Evolutionary conservation across 192 early-diverging fungal genomes (phyloP).

Genomic region (Coemansia sp.): DNA sequence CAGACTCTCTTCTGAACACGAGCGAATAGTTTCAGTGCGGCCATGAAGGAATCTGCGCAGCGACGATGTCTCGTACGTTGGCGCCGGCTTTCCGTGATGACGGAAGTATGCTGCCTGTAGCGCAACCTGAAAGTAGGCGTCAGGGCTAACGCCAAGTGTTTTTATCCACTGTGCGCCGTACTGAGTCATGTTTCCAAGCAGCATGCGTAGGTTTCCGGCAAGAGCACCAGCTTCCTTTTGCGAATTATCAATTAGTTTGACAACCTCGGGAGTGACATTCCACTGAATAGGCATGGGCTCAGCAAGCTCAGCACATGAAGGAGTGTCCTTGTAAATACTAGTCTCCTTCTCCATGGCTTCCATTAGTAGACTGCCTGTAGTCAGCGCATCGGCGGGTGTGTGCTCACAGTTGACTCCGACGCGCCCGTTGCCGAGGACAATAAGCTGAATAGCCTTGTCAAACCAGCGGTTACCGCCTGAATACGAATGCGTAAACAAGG

Average conservation of each 20-base stretch:
- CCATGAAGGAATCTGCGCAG: slow-evolving; percentile 75
- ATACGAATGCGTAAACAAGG: slow-evolving; percentile 75
- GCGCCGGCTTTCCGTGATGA: slow-evolving; percentile 64
- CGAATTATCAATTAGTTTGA: slow-evolving; percentile 62
- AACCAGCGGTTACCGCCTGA: slow-evolving; percentile 91
- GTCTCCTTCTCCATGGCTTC: slow-evolving; percentile 58
- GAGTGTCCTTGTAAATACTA: slow-evolving; percentile 15
- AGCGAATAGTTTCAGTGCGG: slow-evolving; percentile 90
- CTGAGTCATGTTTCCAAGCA: slow-evolving; percentile 64
- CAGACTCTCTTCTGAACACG: slow-evolving; percentile 73
- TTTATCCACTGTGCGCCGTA: slow-evolving; percentile 90
- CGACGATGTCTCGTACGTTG: slow-evolving; percentile 80
- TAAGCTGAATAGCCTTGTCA: slow-evolving; percentile 91
- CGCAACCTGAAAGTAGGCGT: slow-evolving; percentile 89
- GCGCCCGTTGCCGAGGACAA: slow-evolving; percentile 80
- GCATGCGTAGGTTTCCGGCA: slow-evolving; percentile 72
- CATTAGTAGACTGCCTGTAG: slow-evolving; percentile 79
- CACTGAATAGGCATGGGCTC: slow-evolving; percentile 71
- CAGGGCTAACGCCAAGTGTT: slow-evolving; percentile 75
- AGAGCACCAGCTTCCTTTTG: slow-evolving; percentile 61
- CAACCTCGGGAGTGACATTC: slow-evolving; percentile 60
- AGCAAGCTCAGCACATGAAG: slow-evolving; percentile 33
- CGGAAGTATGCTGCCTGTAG: slow-evolving; percentile 83
- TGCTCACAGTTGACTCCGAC: slow-evolving; percentile 96
- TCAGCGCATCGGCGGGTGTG: slow-evolving; percentile 88